Conservation (phyloP, 768 basidiomycete species). For the Xerocomus potaroensis region DNA sequence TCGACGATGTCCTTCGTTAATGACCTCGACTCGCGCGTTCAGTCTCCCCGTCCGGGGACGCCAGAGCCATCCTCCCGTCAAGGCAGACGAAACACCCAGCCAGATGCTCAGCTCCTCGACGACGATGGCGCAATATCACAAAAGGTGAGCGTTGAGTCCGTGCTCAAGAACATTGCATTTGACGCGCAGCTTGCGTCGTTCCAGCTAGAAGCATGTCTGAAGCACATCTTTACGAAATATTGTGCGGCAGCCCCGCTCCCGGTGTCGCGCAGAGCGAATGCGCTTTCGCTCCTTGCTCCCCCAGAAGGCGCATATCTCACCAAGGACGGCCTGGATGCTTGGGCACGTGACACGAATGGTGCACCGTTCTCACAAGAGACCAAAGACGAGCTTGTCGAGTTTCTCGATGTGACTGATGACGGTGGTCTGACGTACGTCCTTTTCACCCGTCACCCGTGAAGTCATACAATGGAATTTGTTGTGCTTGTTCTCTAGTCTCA, state of each 20-base stretch:
- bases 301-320: conserved; percentile 53
- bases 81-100: conserved; percentile 49
- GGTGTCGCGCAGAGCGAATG: conserved; percentile 17
- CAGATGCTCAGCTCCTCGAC: conserved; percentile 57
- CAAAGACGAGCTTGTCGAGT: conserved; percentile 72
- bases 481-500: conserved; percentile 44
- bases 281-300: conserved; percentile 39
- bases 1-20: conserved; percentile 8
- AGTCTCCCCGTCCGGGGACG: conserved; percentile 53
- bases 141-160: conserved; percentile 39
- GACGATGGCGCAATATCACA: conserved; percentile 65
- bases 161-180: not conserved
- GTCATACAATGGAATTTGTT: not conserved
- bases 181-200: not conserved
- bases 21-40: conserved; percentile 25
- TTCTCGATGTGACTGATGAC: conserved; percentile 69
- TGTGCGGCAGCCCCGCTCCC: conserved; percentile 44
- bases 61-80: conserved; percentile 60
- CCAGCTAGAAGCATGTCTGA: conserved; percentile 65
- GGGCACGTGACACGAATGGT: conserved; percentile 82
- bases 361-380: conserved; percentile 70
- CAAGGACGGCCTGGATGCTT: conserved; percentile 60
- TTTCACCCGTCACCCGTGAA: not conserved
- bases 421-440: conserved; percentile 65
- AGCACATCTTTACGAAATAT: conserved; percentile 77